phyloP scores from a whole-genome alignment of 192 early-diverging fungal genomes.

The Umbelopsis sp. region DNA sequence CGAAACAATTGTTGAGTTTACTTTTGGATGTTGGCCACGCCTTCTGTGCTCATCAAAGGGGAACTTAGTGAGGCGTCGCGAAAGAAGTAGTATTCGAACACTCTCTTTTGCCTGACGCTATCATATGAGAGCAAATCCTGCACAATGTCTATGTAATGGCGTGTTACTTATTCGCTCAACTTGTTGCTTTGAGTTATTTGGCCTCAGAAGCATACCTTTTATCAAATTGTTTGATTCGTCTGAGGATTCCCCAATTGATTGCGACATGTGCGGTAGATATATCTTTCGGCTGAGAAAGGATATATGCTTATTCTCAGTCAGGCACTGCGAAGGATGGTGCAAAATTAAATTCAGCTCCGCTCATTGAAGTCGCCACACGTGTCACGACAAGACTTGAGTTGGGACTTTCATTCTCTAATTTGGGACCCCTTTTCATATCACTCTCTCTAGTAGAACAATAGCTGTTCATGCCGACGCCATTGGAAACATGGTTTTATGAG shows the following conservation, averaged over 20 bases:
- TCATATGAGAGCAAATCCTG: conserved; percentile 54
- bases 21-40: conserved; percentile 55
- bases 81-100: conserved; percentile 57
- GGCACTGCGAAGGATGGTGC: not conserved
- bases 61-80: conserved; percentile 51
- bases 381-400: not conserved
- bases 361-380: not conserved
- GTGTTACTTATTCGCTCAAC: not conserved
- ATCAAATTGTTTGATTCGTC: conserved; percentile 11
- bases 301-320: too few relatives aligned
- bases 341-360: not conserved
- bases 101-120: conserved; percentile 48
- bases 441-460: not conserved
- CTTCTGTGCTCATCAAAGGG: conserved; percentile 52
- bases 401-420: not conserved
- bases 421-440: not conserved
- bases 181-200: not conserved
- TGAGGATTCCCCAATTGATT: not conserved
- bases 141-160: conserved; percentile 36
- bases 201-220: not conserved
- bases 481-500: conserved; percentile 91
- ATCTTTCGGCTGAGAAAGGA: not conserved
- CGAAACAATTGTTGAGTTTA: conserved; percentile 20
- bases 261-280: conserved; percentile 1
- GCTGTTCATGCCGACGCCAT: conserved; percentile 54